A percentile compares a stretch with the other conserved stretches of the same genome.
Conservation (phyloP, 306 rosid genomes). For the Sicyos edulis region DNA sequence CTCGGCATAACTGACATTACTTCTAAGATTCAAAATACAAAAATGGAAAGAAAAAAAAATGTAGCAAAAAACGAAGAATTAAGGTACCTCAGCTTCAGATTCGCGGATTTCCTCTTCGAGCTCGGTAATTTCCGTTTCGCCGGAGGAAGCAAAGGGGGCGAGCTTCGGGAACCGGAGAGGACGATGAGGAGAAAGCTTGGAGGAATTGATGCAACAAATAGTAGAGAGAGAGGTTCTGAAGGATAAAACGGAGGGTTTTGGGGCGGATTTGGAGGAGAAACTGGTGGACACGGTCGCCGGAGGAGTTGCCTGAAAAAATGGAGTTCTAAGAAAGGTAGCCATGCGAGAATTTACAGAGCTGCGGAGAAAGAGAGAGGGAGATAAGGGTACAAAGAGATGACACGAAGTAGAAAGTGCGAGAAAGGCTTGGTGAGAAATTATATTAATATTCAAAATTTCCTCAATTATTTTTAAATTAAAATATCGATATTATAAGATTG, state of each 20-base stretch:
- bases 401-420: background rate
- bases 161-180: conserved; percentile 18
- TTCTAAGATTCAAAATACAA: background rate
- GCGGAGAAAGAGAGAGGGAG: background rate
- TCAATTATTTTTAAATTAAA: no score
- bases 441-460: background rate
- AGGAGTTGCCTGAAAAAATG: conserved; percentile 24
- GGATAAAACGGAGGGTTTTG: background rate
- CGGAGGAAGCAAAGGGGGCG: conserved; percentile 15
- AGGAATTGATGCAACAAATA: conserved; percentile 11
- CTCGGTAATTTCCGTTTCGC: conserved; percentile 21
- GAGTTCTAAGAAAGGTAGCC: conserved; percentile 20
- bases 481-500: no score
- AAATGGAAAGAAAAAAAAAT: background rate
- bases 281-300: background rate
- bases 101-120: conserved; percentile 21
- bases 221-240: background rate
- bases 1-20: background rate
- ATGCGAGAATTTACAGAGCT: background rate
- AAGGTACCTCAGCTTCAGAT: conserved; percentile 20
- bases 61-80: background rate
- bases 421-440: background rate
- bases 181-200: conserved; percentile 17
- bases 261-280: conserved; percentile 14
- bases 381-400: conserved; percentile 8